Base-by-base conservation (phyloP, 805 yeast genomes). In the Wickerhamiella hasegawae region DNA sequence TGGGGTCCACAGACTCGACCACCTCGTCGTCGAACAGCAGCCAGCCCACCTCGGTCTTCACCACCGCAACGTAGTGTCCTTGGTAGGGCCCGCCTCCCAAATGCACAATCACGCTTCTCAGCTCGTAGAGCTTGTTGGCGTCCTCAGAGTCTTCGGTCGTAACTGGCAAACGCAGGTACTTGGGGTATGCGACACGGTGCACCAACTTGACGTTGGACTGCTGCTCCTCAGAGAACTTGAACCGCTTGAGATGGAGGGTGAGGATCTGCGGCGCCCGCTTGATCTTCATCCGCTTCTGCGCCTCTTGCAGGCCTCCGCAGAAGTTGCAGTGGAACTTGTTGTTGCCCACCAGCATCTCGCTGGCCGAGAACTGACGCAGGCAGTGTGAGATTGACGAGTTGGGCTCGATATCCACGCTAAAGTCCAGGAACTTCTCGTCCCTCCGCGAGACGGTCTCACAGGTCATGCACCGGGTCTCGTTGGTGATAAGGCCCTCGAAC, bases 1-100 rank as follows among this genome's bases (percentile, higher is more conserved):
- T 62, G 42, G 83, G 94, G 44, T 76, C 83, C 8, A 90, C 84
- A 12, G 77, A 60, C 52, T 87, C 96, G 2, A 87, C 95, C 4
- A 90, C 75, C 54, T 90, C 97, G 54, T 90, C 98, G 53, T 90
- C 98, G 58, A 81, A 90, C 38, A 90, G 58, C 21, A 90, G 59
- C 98, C 98, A 90, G 0, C 94, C 85, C 28, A 71, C 69, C 17
- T 68, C 64, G 4, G 84, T 76, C 51, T 83, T 83, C 40, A 90
- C 77, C 4, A 90, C 60, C 0, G 94, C 69, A 8, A 90, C 87
- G 54, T 90, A 90, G 53, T 90, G 98, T 0, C 98, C 98, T 57
- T 85, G 95, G 60, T 83, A 84, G 1, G 97, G 96, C 0, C 97
- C 96, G 3, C 95, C 93, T 4, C 98, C 98, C 45, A 90, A 74